Base-by-base conservation (phyloP, 495 filamentous ascomycete species). In the Penicillium psychrofluorescens region DNA sequence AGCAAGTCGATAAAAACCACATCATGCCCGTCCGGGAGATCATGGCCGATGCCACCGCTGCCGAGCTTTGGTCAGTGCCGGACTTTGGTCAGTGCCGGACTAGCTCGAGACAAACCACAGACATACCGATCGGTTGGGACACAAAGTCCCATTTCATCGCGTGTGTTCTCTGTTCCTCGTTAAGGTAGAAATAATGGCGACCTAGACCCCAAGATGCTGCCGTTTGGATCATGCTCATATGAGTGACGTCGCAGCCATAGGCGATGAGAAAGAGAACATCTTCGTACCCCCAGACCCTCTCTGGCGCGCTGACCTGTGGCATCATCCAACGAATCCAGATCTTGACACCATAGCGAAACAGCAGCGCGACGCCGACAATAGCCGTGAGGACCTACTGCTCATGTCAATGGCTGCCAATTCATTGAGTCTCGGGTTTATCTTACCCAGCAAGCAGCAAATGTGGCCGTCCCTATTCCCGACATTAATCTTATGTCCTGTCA, bases 41-140 rank as follows among this genome's bases (percentile, higher is more conserved):
- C 62, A 68, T 66, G 11, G 73, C 48, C 68, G 72, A 44, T 71
- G 67, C 4, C 63, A 79, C 29, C 66, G 65, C 68, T 22, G 22
- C 22, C 22, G 22, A 22, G 22, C 22, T 22, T 22, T 3, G 4
- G 22, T 22, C 22, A 22, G 22, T 22, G 22, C 22, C 22, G 22
- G 22, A 22, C 22, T 22, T 22, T 3, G 4, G 22, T 22, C 22
- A 22, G 22, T 22, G 22, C 22, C 22, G 22, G 22, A 22, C 22
- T 22, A 22, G 22, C 3, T 22, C 22, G 22, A 22, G 22, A 22
- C 22, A 22, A 22, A 0, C 22, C 22, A 22, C 22, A 3, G 22
- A 22, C 22, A 22, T 22, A 22, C 22, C 22, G 11, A 63, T 34
- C 0, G 61, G 64, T 40, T 67, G 64, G 0, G 60, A 66, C 1